phyloP scores from a whole-genome alignment of 345 rosid species.

The Citropsis articulata region DNA sequence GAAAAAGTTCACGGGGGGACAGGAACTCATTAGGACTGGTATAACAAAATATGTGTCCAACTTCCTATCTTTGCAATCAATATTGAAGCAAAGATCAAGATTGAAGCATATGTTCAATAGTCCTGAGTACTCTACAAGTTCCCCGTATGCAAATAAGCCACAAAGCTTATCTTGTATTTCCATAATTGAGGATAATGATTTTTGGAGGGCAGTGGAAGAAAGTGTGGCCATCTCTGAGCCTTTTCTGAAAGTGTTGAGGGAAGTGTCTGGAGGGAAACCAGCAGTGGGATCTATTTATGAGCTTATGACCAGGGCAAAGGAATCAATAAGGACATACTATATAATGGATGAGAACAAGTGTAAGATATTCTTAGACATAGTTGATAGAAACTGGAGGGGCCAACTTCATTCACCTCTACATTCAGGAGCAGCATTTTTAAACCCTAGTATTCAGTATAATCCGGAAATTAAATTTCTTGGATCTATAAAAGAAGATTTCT shows the following conservation, averaged over 20 bases:
- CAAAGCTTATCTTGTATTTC: conserved; percentile 51
- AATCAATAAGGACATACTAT: conserved; percentile 77
- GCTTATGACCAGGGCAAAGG: conserved; percentile 81
- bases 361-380: conserved; percentile 68
- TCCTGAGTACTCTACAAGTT: conserved; percentile 56
- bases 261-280: conserved; percentile 79
- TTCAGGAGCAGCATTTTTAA: conserved; percentile 83
- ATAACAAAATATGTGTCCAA: conserved; percentile 67
- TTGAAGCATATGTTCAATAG: conserved; percentile 74
- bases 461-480: conserved; percentile 70
- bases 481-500: conserved; percentile 76
- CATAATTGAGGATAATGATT: conserved; percentile 67
- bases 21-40: conserved; percentile 71
- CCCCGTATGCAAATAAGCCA: conserved; percentile 55
- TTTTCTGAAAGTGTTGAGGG: conserved; percentile 73
- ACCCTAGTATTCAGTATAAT: conserved; percentile 80
- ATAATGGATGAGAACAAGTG: conserved; percentile 90
- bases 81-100: conserved; percentile 68
- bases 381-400: conserved; percentile 76
- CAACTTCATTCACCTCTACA: conserved; percentile 83
- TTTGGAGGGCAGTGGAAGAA: conserved; percentile 84
- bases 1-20: conserved; percentile 70
- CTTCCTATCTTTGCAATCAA: conserved; percentile 69
- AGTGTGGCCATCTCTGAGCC: conserved; percentile 90
- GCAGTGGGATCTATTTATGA: conserved; percentile 77